Base-by-base conservation (phyloP, 345 rosid species). In the Brassica nigra region DNA sequence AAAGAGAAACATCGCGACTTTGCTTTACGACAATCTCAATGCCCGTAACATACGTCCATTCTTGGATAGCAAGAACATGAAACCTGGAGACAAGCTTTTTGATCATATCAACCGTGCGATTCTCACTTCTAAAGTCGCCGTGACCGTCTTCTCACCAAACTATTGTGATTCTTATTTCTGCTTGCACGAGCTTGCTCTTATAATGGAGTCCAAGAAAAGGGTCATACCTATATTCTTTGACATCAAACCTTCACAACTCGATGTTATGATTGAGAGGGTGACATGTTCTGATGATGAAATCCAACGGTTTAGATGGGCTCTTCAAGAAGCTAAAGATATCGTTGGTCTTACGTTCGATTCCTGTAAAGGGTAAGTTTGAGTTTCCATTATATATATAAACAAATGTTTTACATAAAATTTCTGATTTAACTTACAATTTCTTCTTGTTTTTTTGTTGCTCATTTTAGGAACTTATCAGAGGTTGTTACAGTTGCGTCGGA, bases 51-150 rank as follows among this genome's bases (percentile, higher is more conserved):
- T 92, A 5, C 78, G 72, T 8, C 89, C 94, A 2, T 90, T 91
- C 89, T 68, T 92, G 84, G 97, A 91, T 67, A 80, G 81, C 82
- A 91, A 87, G 86, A 91, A 84, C 42, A 90, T 90, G 94, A 91
- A 88, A 59, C 97, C 94, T 0, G 97, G 97, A 0, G 94, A 92
- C 64, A 89, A 89, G 73, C 74, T 92, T 58, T 89, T 86, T 1
- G 94, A 92, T 62, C 80, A 88, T 69, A 92, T 90, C 58, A 80
- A 90, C 39, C 16, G 57, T 0, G 91, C 88, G 3, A 87, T 90
- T 7, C 75, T 69, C 11, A 65, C 73, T 59, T 91, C 92, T 16
- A 89, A 85, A 71, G 80, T 91, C 11, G 90, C 88, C 0, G 86
- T 91, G 0, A 44, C 97, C 0, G 88, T 91, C 7, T 87, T 91